Evolutionary conservation across 192 early-diverging fungal species (phyloP), one percentile per base, ranked within the genome.

Genomic region (Endogone sp.): DNA sequence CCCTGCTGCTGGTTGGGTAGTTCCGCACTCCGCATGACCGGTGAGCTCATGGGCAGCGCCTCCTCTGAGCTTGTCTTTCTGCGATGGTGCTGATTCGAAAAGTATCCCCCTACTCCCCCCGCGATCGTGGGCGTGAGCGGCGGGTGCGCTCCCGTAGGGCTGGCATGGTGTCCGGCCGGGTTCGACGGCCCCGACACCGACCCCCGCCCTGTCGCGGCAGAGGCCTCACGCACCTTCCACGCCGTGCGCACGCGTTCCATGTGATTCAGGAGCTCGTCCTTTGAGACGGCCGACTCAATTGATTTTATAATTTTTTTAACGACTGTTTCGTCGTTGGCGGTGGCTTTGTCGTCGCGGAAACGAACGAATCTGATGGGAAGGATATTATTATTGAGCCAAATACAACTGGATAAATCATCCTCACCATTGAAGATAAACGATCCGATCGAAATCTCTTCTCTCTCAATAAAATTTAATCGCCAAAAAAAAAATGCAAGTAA

Each of bases 341-440:
- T 79, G 20, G 70, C 75, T 63, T 89, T 91, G 67, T 91, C 89
- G 22, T 90, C 87, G 9, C 88, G 79, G 23, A 81, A 65, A 9
- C 79, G 76, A 21, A 81, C 78, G 67, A 81, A 80, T 71, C 79
- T 79, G 59, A n/a, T 2, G n/a, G 2, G 16, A 67, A 20, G 65
- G 29, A 56, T 30, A 16, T 23, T 32, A 56, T 20, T 22, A 62
- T n/a, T 30, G 28, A 2, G 37, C 16, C 16, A n/a, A n/a, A 49
- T 49, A 11, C 16, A 49, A 16, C 37, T 11, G 6, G 9, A 6
- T 16, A 49, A 0, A 49, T 49, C 9, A 16, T 49, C 37, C 37
- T 6, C 37, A 49, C 37, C 6, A 11, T 11, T 49, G 13, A 8
- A 49, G 6, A 49, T 49, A 16, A 49, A 49, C 37, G 37, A 49